Base-by-base conservation (phyloP, 345 rosid genomes). In the Orychophragmus violaceus region DNA sequence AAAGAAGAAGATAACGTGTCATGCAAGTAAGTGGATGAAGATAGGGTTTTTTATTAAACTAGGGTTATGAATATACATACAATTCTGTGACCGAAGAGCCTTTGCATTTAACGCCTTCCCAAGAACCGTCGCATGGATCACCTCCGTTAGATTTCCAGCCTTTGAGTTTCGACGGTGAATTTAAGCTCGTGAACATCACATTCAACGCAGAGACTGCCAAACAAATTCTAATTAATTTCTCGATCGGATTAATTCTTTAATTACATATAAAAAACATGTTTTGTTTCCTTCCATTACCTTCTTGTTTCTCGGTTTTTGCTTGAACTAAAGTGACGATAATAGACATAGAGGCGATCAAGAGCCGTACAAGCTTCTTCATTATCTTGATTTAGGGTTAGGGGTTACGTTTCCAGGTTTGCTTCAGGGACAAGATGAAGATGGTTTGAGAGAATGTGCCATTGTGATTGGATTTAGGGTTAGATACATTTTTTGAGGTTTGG, bases 31-130 rank as follows among this genome's bases (percentile, higher is more conserved):
- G 36, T 27, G 10, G 24, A 0, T 35, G 44, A 48, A 48, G 36
- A 4, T 37, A 64, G 45, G 65, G 52, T 2, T 57, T 35, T 27
- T 14, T 25, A 0, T 35, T 36, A 48, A 49, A 48, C 8, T 37
- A 65, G 50, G 57, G 56, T 1, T 59, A n/a, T n/a, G n/a, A n/a
- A 13, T 13, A 25, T 64, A 27, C 59, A n/a, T 69, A 85, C 97
- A 94, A 82, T 21, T 46, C 82, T n/a, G 85, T 81, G 46, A 94
- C 86, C 11, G 87, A 75, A 8, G 95, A 84, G 74, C 86, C 92
- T 22, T 87, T 76, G 87, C 99, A 94, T 68, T 71, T 77, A 53
- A 94, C 82, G 48, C 97, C 97, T 77, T 85, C 79, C 97, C 99
- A 94, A 19, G 87, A 75, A 45, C 82, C 86, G 1, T 79, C 87